Evolutionary conservation across 768 basidiomycete species (phyloP).

Genomic region (Clitopilus passeckerianus): DNA sequence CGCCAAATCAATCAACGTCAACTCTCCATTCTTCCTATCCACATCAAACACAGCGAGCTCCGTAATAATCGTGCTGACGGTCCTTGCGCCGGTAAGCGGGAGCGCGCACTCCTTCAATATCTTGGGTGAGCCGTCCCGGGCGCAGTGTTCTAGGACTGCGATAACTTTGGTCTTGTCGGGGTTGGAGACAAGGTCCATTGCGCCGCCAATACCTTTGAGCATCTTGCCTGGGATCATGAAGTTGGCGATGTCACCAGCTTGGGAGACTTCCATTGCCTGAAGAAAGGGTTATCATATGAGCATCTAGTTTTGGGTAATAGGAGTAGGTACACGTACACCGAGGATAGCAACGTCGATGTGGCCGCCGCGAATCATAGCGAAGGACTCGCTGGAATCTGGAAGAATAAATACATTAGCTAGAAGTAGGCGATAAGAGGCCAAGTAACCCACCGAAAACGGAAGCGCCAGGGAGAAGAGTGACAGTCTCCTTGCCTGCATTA

Average conservation of each 20-base stretch:
- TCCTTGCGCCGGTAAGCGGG: constrained; percentile 83
- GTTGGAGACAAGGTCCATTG: constrained; percentile 96
- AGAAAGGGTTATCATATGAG: constrained; percentile 1
- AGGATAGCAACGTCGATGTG: constrained; percentile 93
- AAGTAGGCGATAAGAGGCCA: background rate
- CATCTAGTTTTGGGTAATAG: constrained; percentile 1
- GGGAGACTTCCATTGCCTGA: constrained; percentile 93
- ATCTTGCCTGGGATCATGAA: constrained; percentile 98
- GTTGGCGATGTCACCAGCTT: constrained; percentile 91
- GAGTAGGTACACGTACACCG: constrained; percentile 70
- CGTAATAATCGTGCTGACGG: constrained; percentile 90
- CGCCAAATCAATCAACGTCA: constrained; percentile 80
- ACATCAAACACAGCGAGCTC: constrained; percentile 91
- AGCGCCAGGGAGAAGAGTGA: constrained; percentile 89
- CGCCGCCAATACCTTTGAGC: constrained; percentile 90
- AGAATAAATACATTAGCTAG: constrained; percentile 1
- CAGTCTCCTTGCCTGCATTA: constrained; percentile 93
- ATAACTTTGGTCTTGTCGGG: constrained; percentile 94
- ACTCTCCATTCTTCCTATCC: constrained; percentile 64
- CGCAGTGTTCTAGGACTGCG: constrained; percentile 84
- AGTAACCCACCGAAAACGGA: constrained; percentile 73
- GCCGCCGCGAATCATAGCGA: constrained; percentile 97
- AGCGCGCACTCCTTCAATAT: constrained; percentile 77
- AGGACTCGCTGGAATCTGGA: constrained; percentile 85
- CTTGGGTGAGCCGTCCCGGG: constrained; percentile 88